A percentile compares a stretch with the other conserved stretches of the same genome.
Evolutionary conservation across 129 eudicot species (phyloP).

Genomic region (Tanacetum coccineum): DNA sequence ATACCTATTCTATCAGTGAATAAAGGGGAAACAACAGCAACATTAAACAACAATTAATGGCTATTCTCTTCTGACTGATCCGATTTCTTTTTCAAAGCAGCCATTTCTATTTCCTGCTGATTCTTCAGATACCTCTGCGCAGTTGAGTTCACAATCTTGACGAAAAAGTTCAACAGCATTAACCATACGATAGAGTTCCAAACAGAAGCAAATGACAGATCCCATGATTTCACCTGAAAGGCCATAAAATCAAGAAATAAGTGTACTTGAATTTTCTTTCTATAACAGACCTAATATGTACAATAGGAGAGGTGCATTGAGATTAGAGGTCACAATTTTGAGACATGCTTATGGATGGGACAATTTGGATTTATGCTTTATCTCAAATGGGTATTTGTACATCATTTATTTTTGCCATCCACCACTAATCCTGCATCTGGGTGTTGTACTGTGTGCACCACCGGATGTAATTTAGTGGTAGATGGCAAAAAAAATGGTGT

Average conservation of each 20-base stretch:
- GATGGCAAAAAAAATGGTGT: no score
- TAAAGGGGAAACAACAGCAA: not conserved
- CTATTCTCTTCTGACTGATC: conserved; percentile 20
- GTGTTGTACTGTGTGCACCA: no score
- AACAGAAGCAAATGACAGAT: conserved; percentile 61
- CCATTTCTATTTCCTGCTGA: conserved; percentile 67
- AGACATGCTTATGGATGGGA: no score
- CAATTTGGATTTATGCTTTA: not conserved
- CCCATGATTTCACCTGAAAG: conserved; percentile 80
- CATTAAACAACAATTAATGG: conserved; percentile 12
- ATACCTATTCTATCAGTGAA: conserved; percentile 22
- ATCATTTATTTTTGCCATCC: no score
- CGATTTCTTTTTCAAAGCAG: conserved; percentile 39
- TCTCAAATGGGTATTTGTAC: no score
- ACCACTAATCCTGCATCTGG: no score
- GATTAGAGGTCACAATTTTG: no score
- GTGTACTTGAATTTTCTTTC: no score
- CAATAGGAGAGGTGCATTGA: no score
- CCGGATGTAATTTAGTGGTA: no score
- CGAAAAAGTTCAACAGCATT: conserved; percentile 74
- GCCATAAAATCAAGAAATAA: not conserved
- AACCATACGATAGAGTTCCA: conserved; percentile 91
- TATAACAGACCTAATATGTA: no score
- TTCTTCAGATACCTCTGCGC: conserved; percentile 75
- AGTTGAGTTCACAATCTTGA: conserved; percentile 77